Conservation (phyloP, 768 basidiomycete species). For the Serendipita indica region DNA sequence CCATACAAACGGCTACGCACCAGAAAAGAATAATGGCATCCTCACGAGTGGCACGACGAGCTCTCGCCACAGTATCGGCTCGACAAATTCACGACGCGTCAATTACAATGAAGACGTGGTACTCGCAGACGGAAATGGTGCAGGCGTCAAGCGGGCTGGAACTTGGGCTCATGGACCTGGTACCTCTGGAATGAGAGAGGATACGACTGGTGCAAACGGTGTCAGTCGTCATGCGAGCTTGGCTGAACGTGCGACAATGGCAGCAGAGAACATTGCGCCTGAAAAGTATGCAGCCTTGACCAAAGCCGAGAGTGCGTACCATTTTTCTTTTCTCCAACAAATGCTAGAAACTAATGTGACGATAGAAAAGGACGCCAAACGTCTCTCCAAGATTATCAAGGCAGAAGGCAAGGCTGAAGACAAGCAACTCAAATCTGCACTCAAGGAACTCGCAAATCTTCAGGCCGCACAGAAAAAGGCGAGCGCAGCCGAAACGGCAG, state of each 20-base stretch:
- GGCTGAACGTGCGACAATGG: background rate
- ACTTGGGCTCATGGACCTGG: slow-evolving; percentile 8
- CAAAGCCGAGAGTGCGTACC: background rate
- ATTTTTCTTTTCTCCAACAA: too few relatives aligned
- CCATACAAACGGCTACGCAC: background rate
- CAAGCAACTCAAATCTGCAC: slow-evolving; percentile 20
- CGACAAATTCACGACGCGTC: background rate
- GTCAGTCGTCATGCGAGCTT: background rate
- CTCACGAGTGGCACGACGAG: background rate
- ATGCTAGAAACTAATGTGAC: too few relatives aligned
- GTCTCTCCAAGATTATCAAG: slow-evolving; percentile 24
- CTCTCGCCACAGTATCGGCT: background rate
- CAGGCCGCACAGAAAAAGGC: slow-evolving; percentile 23
- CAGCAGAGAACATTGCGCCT: background rate
- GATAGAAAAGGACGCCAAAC: slow-evolving; percentile 19
- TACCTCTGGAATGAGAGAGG: slow-evolving; percentile 1
- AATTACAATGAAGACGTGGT: background rate
- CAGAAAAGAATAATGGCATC: background rate
- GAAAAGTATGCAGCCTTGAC: background rate
- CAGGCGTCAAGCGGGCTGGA: background rate
- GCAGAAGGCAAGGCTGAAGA: slow-evolving; percentile 22
- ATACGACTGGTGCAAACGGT: background rate
- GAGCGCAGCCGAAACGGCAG: slow-evolving; percentile 2
- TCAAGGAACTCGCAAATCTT: slow-evolving; percentile 24
- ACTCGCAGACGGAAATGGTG: background rate